phyloP scores from a whole-genome alignment of 441 rosid species.

The Euphorbia schlechtendalii region DNA sequence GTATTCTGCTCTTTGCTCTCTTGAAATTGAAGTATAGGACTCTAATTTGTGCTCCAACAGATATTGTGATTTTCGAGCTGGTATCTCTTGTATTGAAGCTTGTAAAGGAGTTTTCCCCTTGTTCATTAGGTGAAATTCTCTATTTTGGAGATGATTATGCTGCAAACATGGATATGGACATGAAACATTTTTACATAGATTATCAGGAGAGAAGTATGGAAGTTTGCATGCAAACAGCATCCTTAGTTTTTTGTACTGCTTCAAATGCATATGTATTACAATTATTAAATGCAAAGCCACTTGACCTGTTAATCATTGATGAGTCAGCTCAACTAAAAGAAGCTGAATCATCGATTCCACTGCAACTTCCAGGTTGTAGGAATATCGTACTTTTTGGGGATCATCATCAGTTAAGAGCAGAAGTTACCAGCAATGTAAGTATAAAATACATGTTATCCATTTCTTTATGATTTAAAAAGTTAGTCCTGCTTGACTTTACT shows the following conservation, averaged over 20 bases:
- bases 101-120: slow-evolving; percentile 21
- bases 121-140: slow-evolving; percentile 31
- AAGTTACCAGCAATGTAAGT: slow-evolving; percentile 16
- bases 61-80: slow-evolving; percentile 40
- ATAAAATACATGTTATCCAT: not conserved
- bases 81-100: slow-evolving; percentile 35
- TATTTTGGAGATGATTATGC: slow-evolving; percentile 31
- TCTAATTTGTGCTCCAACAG: slow-evolving; percentile 50
- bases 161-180: slow-evolving; percentile 23
- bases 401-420: slow-evolving; percentile 35
- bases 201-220: slow-evolving; percentile 26
- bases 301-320: slow-evolving; percentile 35
- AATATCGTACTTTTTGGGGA: slow-evolving; percentile 41
- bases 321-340: slow-evolving; percentile 49
- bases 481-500: too few species aligned
- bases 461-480: too few species aligned
- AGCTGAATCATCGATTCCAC: slow-evolving; percentile 38
- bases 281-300: slow-evolving; percentile 18
- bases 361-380: slow-evolving; percentile 30
- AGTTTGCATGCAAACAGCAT: slow-evolving; percentile 23
- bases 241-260: slow-evolving; percentile 38
- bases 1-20: slow-evolving; percentile 36
- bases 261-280: slow-evolving; percentile 29
- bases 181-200: slow-evolving; percentile 36
- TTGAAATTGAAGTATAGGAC: slow-evolving; percentile 32